Evolutionary conservation across 495 filamentous ascomycete species (phyloP).

Genomic region (Halenospora varia): DNA sequence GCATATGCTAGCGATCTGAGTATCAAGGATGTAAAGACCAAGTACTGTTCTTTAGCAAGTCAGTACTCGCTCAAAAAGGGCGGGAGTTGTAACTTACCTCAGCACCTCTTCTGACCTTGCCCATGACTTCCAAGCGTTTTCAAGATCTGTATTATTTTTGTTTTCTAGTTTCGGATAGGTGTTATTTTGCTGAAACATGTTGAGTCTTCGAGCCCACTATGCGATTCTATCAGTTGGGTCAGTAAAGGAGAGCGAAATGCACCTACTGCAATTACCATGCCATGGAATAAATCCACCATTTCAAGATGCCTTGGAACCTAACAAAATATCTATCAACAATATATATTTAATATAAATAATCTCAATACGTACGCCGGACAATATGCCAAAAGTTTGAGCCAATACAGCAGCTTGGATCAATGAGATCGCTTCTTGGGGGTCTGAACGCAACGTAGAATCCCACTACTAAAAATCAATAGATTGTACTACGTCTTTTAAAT

Average conservation of each 20-base stretch:
- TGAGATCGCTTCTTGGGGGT: neutral
- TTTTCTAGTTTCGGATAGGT: neutral
- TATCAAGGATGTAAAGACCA: constrained; percentile 23
- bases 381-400: constrained; percentile 21
- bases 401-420: constrained; percentile 21
- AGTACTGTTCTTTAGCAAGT: constrained; percentile 9
- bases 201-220: constrained; percentile 18
- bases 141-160: neutral
- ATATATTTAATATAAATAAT: too few species aligned
- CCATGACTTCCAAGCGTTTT: constrained; percentile 18
- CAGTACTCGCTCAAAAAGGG: neutral
- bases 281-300: constrained; percentile 22
- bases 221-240: too few species aligned
- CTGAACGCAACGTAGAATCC: neutral
- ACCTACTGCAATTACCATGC: constrained; percentile 21
- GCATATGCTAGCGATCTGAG: constrained; percentile 14
- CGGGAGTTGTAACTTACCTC: neutral
- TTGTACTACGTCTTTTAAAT: too few species aligned
- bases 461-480: too few species aligned
- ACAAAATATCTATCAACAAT: too few species aligned
- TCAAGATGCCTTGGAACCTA: constrained; percentile 18
- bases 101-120: constrained; percentile 17
- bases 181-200: constrained; percentile 8
- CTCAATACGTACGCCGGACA: constrained; percentile 19
- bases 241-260: neutral